Conservation (phyloP, 345 rosid genomes). For the Eucalyptus sp. region DNA sequence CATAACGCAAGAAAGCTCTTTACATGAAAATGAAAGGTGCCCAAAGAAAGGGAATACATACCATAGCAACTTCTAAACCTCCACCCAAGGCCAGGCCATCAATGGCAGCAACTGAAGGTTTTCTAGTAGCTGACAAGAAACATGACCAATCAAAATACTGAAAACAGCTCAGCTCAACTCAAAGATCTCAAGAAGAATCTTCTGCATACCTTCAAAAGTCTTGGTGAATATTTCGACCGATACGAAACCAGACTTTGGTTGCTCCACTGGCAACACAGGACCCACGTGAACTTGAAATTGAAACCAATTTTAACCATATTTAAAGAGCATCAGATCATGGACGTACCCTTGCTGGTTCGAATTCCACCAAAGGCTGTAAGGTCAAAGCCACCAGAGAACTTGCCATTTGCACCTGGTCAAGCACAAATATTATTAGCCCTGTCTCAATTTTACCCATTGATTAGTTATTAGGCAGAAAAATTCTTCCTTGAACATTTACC, state of each 20-base stretch:
- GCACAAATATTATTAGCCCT: neutral
- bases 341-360: slow-evolving; percentile 44
- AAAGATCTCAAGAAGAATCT: neutral
- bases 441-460: neutral
- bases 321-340: neutral
- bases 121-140: slow-evolving; percentile 51
- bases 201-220: slow-evolving; percentile 58
- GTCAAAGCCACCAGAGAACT: slow-evolving; percentile 94
- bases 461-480: neutral
- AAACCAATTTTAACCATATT: neutral
- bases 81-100: slow-evolving; percentile 98
- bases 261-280: slow-evolving; percentile 20
- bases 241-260: slow-evolving; percentile 48
- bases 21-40: neutral
- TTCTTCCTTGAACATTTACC: slow-evolving; percentile 13
- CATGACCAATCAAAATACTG: neutral
- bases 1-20: neutral
- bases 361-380: slow-evolving; percentile 57
- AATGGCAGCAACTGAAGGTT: slow-evolving; percentile 97
- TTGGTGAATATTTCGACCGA: slow-evolving; percentile 56
- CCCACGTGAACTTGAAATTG: neutral
- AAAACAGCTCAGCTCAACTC: neutral
- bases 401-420: slow-evolving; percentile 71
- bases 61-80: slow-evolving; percentile 96
- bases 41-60: neutral